These are phyloP conservation scores for Cenchrus fungigraminus DNA, from an alignment of 176 grass and related monocot species.

Conservation along the genomic window DNA sequence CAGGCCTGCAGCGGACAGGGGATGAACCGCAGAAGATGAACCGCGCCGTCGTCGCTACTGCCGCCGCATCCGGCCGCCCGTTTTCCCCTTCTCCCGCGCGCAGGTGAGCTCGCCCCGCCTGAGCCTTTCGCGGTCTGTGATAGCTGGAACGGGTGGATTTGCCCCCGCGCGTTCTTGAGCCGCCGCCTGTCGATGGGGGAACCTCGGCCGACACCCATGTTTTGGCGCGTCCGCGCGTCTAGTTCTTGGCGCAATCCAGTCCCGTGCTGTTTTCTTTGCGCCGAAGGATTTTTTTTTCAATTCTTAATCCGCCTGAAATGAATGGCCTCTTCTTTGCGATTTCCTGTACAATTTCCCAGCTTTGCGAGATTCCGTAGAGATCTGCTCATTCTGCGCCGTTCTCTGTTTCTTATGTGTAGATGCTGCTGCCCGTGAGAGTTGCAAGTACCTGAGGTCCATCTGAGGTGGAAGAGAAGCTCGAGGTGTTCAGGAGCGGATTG, in stretches of 20 bases:
- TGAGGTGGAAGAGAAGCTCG: neutral
- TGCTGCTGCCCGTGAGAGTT: slow-evolving; percentile 33
- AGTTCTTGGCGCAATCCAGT: neutral
- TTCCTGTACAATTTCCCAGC: neutral
- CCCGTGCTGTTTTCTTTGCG: neutral
- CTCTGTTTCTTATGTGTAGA: slow-evolving; percentile 35
- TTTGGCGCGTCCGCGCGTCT: neutral
- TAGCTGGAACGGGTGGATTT: slow-evolving; percentile 3
- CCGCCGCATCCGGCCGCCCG: neutral
- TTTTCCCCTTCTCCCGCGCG: neutral
- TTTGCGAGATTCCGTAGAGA: slow-evolving; percentile 8
- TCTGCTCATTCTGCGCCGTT: slow-evolving; percentile 26
- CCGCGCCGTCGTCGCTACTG: neutral
- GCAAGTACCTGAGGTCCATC: slow-evolving; percentile 24
- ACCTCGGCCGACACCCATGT: neutral
- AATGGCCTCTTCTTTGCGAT: neutral
- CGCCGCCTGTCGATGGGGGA: neutral
- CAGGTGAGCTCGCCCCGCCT: slow-evolving; percentile 23
- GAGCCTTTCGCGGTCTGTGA: neutral
- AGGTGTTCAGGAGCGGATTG: neutral
- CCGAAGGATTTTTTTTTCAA: neutral
- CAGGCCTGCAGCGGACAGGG: neutral
- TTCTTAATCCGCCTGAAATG: neutral
- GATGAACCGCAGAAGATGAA: too few relatives aligned
- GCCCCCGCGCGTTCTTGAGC: slow-evolving; percentile 1